phyloP scores from a whole-genome alignment of 2,329 filamentous ascomycete genomes.

The Penicillium sp. region DNA sequence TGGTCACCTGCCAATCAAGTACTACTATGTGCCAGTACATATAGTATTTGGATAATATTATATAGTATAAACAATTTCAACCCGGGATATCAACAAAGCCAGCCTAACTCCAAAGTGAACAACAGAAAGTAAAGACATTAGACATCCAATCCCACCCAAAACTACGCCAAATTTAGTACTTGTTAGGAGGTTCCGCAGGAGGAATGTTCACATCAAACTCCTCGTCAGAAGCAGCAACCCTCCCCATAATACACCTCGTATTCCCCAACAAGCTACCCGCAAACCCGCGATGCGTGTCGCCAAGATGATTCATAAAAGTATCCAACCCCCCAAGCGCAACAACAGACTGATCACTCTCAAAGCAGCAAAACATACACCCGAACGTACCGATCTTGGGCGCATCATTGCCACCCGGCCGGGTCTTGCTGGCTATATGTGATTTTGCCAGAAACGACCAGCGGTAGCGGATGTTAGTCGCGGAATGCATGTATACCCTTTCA shows the following conservation, averaged over 20 bases:
- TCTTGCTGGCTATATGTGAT: constrained; percentile 45
- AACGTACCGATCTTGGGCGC: constrained; percentile 28
- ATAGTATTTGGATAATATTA: too few relatives aligned
- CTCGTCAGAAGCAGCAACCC: constrained; percentile 43
- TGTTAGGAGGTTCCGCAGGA: too few relatives aligned
- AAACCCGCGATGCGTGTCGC: constrained; percentile 39
- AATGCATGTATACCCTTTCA: constrained; percentile 30
- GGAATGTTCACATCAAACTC: constrained; percentile 55
- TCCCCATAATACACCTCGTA: constrained; percentile 49
- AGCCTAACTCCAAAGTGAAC: too few relatives aligned
- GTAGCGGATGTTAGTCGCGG: constrained; percentile 44
- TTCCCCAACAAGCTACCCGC: constrained; percentile 36
- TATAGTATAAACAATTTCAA: not conserved
- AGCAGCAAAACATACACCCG: constrained; percentile 54
- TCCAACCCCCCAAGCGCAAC: constrained; percentile 46
- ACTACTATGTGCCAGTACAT: too few relatives aligned
- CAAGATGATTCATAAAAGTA: constrained; percentile 51
- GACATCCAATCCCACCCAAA: too few relatives aligned
- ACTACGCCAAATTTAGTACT: too few relatives aligned
- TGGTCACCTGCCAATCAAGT: too few relatives aligned
- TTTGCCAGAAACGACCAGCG: constrained; percentile 55
- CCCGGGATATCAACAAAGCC: not conserved
- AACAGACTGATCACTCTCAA: constrained; percentile 36
- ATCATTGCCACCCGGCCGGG: not conserved
- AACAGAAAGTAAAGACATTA: too few relatives aligned